These are phyloP conservation scores for Multifurca ochricompacta DNA, from an alignment of 768 basidiomycete genomes.

Conservation along the genomic window DNA sequence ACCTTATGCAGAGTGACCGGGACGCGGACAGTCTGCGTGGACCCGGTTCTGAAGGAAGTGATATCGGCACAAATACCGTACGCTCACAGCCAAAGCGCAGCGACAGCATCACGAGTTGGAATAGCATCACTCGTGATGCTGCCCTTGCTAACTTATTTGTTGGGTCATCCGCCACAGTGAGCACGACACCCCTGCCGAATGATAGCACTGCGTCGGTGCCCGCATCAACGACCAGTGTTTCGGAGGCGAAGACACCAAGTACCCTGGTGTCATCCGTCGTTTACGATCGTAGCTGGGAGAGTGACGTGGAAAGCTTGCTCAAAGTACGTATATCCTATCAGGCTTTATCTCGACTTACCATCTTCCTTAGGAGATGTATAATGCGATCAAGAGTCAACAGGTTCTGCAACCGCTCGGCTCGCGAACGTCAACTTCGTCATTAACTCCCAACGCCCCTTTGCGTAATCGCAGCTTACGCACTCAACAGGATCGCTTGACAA, in stretches of 20 bases:
- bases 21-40: conserved; percentile 56
- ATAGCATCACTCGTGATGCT: conserved; percentile 61
- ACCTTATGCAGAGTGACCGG: conserved; percentile 62
- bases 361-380: conserved; percentile 83
- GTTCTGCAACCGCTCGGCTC: conserved; percentile 71
- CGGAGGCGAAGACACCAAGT: conserved; percentile 31
- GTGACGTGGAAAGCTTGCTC: conserved; percentile 77
- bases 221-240: conserved; percentile 39
- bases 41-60: conserved; percentile 51
- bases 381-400: conserved; percentile 82
- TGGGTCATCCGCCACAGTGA: conserved; percentile 22
- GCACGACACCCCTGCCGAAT: conserved; percentile 34
- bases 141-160: conserved; percentile 28
- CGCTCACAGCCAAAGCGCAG: conserved; percentile 60
- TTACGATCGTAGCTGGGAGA: conserved; percentile 72
- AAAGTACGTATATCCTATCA: conserved; percentile 45
- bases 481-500: conserved; percentile 62
- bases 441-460: conserved; percentile 45
- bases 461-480: conserved; percentile 65
- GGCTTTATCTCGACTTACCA: not conserved
- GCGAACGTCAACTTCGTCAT: conserved; percentile 48
- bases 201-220: conserved; percentile 56
- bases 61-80: conserved; percentile 29
- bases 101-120: conserved; percentile 81
- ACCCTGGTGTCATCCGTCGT: conserved; percentile 31